Conservation (phyloP, 1,284 basidiomycete genomes). For the Violaceomyces palustris region DNA sequence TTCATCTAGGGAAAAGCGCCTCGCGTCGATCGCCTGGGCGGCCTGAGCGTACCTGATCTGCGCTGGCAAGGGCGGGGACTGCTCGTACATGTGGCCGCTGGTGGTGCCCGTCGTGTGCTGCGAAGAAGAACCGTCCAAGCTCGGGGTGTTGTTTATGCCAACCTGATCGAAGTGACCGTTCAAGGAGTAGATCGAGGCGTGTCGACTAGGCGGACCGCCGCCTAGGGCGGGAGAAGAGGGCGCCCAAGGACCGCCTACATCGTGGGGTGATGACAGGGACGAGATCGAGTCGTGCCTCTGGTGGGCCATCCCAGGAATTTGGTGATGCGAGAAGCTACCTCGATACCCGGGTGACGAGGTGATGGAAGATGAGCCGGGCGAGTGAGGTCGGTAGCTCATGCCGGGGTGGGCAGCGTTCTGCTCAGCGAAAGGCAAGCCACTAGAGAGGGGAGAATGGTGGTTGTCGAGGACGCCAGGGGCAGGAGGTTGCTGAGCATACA, state of each 20-base stretch:
- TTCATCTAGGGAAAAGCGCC: slow-evolving; percentile 32
- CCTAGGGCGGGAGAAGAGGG: slow-evolving; percentile 26
- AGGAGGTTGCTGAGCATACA: too few relatives aligned
- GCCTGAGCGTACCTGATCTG: slow-evolving; percentile 29
- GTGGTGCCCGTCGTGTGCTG: slow-evolving; percentile 25
- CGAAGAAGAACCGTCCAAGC: slow-evolving; percentile 7
- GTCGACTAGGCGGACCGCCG: slow-evolving; percentile 20
- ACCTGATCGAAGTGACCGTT: slow-evolving; percentile 33
- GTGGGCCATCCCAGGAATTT: slow-evolving; percentile 19
- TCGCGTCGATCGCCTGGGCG: slow-evolving; percentile 19
- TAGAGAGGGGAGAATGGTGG: too few relatives aligned
- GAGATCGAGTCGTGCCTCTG: slow-evolving; percentile 27
- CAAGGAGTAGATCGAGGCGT: slow-evolving; percentile 31
- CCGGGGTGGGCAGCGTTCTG: slow-evolving; percentile 13
- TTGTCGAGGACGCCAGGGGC: too few relatives aligned
- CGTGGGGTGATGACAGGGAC: slow-evolving; percentile 29
- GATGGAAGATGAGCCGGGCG: slow-evolving; percentile 28
- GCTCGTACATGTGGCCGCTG: slow-evolving; percentile 26
- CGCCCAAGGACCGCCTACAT: slow-evolving; percentile 24
- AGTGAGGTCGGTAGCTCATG: slow-evolving; percentile 15
- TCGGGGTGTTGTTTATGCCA: slow-evolving; percentile 3
- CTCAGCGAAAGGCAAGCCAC: slow-evolving; percentile 3
- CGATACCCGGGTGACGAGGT: slow-evolving; percentile 15
- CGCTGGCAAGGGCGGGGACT: slow-evolving; percentile 24
- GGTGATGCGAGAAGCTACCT: slow-evolving; percentile 24